Percentiles rank a stretch among this genome's conserved stretches.
Conservation (phyloP, 2,329 filamentous ascomycete genomes). For the Ciborinia camelliae region DNA sequence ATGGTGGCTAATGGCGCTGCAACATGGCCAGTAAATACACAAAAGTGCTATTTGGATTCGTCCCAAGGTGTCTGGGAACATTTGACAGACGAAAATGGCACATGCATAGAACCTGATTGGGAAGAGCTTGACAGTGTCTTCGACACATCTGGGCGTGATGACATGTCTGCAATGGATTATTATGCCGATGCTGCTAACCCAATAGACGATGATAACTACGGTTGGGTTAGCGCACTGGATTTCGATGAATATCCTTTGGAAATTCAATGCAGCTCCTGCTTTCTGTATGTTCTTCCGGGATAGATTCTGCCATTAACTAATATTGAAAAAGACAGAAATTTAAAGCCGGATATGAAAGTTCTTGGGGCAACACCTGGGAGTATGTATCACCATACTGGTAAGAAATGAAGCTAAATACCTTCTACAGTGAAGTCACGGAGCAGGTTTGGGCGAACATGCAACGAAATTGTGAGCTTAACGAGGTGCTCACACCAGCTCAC, state of each 20-base stretch:
- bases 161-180: background rate
- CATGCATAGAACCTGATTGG: background rate
- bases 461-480: background rate
- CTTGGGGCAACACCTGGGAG: background rate
- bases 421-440: background rate
- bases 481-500: background rate
- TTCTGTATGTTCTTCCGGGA: background rate
- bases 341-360: background rate
- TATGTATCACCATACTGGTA: background rate
- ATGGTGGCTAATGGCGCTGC: background rate
- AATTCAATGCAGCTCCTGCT: background rate
- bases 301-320: background rate
- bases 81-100: background rate
- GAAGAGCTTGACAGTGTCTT: background rate
- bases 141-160: background rate
- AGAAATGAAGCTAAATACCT: background rate
- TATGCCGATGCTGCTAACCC: background rate
- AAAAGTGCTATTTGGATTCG: background rate
- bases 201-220: background rate
- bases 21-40: background rate
- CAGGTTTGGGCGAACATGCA: constrained; percentile 1
- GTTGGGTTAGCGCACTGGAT: background rate
- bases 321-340: background rate
- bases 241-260: background rate
- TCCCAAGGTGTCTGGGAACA: background rate